Evolutionary conservation across 192 early-diverging fungal genomes (phyloP), one percentile per base, ranked within the genome.

Genomic region (Coemansia aciculifera): DNA sequence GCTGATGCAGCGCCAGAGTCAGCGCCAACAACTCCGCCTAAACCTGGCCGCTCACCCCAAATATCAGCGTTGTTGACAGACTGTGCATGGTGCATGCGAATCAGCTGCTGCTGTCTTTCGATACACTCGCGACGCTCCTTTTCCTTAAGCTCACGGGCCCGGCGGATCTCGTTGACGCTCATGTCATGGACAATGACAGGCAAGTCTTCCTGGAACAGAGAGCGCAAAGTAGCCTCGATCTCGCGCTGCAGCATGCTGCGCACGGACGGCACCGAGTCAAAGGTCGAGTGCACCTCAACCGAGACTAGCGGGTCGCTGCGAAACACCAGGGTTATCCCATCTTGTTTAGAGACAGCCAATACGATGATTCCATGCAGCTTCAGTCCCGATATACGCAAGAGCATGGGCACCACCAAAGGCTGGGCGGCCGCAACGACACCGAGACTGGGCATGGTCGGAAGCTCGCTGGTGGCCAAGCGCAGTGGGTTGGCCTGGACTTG

Each of bases 261-360:
- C 43, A 99, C 92, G 38, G 88, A 91, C 19, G 93, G 89, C 37
- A 98, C 89, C 69, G 90, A 89, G 68, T 99, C 98, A 75, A 99
- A 99, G 1, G 98, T 97, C n/a, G 94, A 97, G 64, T 91, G 92
- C 42, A 99, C 95, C 59, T 92, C 87, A 10, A 99, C 91, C 0
- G 89, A 90, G 48, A 98, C 96, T 27, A 99, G 74, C 11, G 98
- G 97, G 68, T 98, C 97, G 71, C 95, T 98, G 71, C 98, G 96
- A 71, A 99, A 98, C 17, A 94, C 95, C 51, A 99, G 85, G 0
- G 97, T 98, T 27, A 98, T 90, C 27, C 98, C 98, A 72, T 92
- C 93, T 54, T 90, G 85, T 76, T 97, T 93, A 67, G 95, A 95
- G 1, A 99, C 93, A 0, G 95, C 97, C 23, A 99, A 84, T 5